These are phyloP conservation scores for Nitzschia inconspicua DNA, from an alignment of 108 stramenopile genomes.

Conservation along the genomic window DNA sequence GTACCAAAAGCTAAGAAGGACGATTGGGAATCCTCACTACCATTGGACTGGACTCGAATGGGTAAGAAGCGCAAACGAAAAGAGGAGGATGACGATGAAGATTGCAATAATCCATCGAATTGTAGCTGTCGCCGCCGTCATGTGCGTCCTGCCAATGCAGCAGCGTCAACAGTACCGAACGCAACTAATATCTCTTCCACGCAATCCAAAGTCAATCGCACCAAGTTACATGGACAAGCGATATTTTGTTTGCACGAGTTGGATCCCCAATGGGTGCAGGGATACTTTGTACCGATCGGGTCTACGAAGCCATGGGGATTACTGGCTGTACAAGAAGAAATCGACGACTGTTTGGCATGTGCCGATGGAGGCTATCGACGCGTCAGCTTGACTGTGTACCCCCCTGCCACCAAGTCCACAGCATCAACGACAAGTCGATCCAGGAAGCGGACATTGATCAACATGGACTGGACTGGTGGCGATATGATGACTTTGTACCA, in stretches of 20 bases:
- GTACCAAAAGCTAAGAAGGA: too few species aligned
- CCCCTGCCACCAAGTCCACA: not conserved
- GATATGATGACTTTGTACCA: constrained; percentile 65
- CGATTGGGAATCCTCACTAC: constrained; percentile 25
- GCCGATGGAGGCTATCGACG: constrained; percentile 74
- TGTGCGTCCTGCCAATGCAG: not conserved
- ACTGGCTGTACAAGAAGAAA: constrained; percentile 53
- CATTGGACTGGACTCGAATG: constrained; percentile 48
- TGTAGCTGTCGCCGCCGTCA: not conserved
- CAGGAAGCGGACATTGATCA: not conserved
- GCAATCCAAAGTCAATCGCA: not conserved
- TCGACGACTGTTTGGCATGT: constrained; percentile 75
- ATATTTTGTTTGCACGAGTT: constrained; percentile 60
- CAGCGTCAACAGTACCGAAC: constrained; percentile 7
- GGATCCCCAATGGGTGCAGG: constrained; percentile 74
- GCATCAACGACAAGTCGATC: not conserved
- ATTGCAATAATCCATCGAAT: constrained; percentile 15
- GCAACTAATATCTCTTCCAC: not conserved
- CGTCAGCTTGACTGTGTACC: constrained; percentile 49
- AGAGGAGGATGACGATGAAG: constrained; percentile 1
- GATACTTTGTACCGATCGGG: constrained; percentile 48
- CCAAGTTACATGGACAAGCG: constrained; percentile 33
- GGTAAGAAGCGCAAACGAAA: constrained; percentile 20
- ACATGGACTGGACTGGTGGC: constrained; percentile 70
- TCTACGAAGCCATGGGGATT: constrained; percentile 55